Evolutionary conservation across 2,329 filamentous ascomycete genomes (phyloP).

Genomic region (Decorospora gaudefroyi): DNA sequence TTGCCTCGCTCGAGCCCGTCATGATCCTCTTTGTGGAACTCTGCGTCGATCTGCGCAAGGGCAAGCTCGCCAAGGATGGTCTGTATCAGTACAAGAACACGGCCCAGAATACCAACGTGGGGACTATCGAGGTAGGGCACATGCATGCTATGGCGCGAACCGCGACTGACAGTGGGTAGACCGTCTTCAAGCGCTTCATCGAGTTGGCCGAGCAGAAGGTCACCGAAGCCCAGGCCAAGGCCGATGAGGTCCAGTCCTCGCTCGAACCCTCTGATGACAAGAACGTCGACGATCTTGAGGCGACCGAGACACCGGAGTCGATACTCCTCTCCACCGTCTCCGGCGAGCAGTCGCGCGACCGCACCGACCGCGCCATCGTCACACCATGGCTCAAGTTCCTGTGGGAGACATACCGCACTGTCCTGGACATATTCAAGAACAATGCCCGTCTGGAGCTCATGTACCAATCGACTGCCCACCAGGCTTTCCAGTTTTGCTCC

Average conservation of each 20-base stretch:
- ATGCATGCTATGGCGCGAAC: neutral
- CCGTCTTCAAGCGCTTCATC: constrained; percentile 97
- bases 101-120: constrained; percentile 97
- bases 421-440: constrained; percentile 98
- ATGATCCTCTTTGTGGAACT: constrained; percentile 98
- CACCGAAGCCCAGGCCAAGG: constrained; percentile 91
- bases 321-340: constrained; percentile 97
- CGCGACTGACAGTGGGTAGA: constrained; percentile 39
- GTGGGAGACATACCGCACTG: constrained; percentile 98
- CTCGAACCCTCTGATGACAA: constrained; percentile 75
- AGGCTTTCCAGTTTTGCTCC: constrained; percentile 98
- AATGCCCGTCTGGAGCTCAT: constrained; percentile 96
- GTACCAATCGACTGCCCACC: constrained; percentile 97
- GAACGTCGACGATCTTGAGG: constrained; percentile 93
- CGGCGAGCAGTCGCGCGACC: constrained; percentile 94
- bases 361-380: constrained; percentile 96
- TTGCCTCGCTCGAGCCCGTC: constrained; percentile 93
- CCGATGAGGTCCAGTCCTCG: constrained; percentile 88
- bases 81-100: constrained; percentile 99
- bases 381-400: constrained; percentile 99
- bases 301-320: constrained; percentile 95
- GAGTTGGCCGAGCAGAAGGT: constrained; percentile 96
- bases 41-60: constrained; percentile 95
- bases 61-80: constrained; percentile 97
- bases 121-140: constrained; percentile 81